Conservation (phyloP, 176 grass and related monocot genomes). For the Phragmites australis region DNA sequence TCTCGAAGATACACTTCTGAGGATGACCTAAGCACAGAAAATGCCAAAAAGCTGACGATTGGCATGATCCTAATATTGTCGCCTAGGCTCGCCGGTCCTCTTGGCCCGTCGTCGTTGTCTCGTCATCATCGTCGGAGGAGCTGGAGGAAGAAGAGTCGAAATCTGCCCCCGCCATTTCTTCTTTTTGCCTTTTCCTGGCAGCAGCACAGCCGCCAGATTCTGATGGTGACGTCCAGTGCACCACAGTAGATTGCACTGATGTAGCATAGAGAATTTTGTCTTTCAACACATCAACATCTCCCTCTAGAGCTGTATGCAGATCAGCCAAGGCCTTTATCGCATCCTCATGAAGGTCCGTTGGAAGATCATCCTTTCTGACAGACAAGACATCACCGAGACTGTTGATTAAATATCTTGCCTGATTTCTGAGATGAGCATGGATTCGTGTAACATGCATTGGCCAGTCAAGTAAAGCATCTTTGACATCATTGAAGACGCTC, state of each 20-base stretch:
- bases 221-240: background rate
- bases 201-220: too few relatives aligned
- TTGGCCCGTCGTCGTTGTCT: too few relatives aligned
- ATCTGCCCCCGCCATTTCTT: too few relatives aligned
- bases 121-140: too few relatives aligned
- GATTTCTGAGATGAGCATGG: background rate
- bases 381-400: background rate
- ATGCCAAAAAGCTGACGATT: too few relatives aligned
- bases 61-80: too few relatives aligned
- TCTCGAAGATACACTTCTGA: too few relatives aligned
- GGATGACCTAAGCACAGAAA: too few relatives aligned
- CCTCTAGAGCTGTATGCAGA: background rate
- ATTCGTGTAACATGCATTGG: background rate
- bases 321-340: background rate
- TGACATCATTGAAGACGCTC: background rate
- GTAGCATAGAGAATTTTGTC: background rate
- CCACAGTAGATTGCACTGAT: background rate
- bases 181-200: too few relatives aligned
- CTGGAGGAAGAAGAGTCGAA: too few relatives aligned
- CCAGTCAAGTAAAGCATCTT: background rate
- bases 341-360: background rate
- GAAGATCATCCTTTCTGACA: background rate
- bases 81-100: too few relatives aligned
- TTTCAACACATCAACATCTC: background rate
- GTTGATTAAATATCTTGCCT: background rate